Evolutionary conservation across 2,329 filamentous ascomycete genomes (phyloP), one percentile per base, ranked within the genome.

Genomic region (Cercospora sojina): DNA sequence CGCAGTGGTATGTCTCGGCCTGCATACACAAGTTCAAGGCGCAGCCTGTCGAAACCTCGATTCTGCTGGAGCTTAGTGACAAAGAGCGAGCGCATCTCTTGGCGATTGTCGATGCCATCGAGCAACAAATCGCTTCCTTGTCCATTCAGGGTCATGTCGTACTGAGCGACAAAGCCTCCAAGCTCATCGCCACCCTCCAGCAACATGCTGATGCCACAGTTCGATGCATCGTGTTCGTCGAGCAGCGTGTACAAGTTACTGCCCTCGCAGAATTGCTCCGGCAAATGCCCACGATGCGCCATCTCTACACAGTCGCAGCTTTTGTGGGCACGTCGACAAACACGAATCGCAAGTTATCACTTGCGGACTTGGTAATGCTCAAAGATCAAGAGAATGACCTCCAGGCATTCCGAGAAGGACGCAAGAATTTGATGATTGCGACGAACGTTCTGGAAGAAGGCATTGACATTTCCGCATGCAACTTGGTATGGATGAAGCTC

Each of bases 401-500:
- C 1, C 79, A 83, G 8, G 82, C 86, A n/a, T 85, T 88, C 59
- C 80, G 81, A 9, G 73, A 72, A 10, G 85, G 86, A 2, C 77
- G 75, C 16, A 85, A 82, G 55, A 88, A 88, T 65, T 71, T 88
- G n/a, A 82, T 88, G 38, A 75, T 89, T 18, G 80, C 84, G 0
- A 88, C 86, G 0, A 84, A 81, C 61, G 86, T 87, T 0, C 78
- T 88, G 1, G 86, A 88, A 74, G 86, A 88, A 76, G 86, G 86
- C 0, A 85, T 89, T 31, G 87, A 88, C 70, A 79, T 88, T 2
- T 83, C 84, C n/a, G 84, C 84, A 3, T 90, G 88, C 70, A 86
- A 88, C 71, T 72, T 88, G 23, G 88, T 70, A 41, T 32, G 66
- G 16, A 12, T 12, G 13, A 18, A 16, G 23, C 16, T 49, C 60